Percentiles rank a stretch among this genome's conserved stretches.
Evolutionary conservation across 345 rosid genomes (phyloP).

Genomic region (Aethionema arabicum): DNA sequence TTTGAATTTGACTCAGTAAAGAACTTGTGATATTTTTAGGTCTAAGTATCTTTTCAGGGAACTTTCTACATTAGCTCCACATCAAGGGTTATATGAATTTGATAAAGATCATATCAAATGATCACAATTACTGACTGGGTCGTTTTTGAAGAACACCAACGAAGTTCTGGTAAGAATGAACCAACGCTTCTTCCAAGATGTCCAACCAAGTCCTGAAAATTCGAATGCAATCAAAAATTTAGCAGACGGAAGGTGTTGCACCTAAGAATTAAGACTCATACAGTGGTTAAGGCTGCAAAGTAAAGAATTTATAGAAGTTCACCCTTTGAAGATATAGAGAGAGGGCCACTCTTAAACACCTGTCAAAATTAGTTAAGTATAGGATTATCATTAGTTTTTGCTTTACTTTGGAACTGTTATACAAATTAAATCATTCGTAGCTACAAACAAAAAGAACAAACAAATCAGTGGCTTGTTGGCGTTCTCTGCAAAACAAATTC

Average conservation of each 20-base stretch:
- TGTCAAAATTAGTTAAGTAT: conserved; percentile 36
- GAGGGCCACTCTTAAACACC: conserved; percentile 97
- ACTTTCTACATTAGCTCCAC: background rate
- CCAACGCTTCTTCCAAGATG: conserved; percentile 99
- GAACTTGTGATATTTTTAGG: background rate
- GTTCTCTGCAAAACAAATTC: background rate
- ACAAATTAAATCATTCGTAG: conserved; percentile 12
- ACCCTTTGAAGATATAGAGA: conserved; percentile 98
- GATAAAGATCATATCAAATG: conserved; percentile 11
- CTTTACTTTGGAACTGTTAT: background rate
- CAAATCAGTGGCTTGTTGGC: background rate
- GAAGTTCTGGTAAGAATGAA: conserved; percentile 93
- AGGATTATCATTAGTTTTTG: background rate
- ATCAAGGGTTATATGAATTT: background rate
- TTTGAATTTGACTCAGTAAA: background rate
- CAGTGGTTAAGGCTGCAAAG: background rate
- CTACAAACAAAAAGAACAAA: background rate
- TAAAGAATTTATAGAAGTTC: conserved; percentile 8
- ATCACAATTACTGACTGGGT: conserved; percentile 67
- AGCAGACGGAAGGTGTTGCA: background rate
- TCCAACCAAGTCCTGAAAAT: conserved; percentile 94
- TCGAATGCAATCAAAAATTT: background rate
- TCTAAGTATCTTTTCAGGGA: background rate
- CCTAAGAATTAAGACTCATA: conserved; percentile 15
- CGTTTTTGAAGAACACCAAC: conserved; percentile 93